Base-by-base conservation (phyloP, 2,329 filamentous ascomycete genomes). In the Thermoascus crustaceus region DNA sequence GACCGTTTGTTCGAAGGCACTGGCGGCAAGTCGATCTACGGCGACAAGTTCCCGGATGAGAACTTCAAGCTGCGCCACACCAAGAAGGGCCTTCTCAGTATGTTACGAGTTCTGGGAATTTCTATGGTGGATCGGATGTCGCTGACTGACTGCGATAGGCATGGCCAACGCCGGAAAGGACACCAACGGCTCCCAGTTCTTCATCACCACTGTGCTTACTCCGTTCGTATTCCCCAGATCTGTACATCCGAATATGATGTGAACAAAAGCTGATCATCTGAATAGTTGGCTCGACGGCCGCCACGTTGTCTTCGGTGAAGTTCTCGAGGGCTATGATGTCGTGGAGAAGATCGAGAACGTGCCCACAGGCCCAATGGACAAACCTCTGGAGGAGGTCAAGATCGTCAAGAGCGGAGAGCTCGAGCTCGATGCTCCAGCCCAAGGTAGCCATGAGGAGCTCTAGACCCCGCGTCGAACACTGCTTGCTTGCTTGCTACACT, bases 21-120 rank as follows among this genome's bases (percentile, higher is more conserved):
- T 42, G 78, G 78, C 43, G 78, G 78, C 46, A 78, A 79, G 65
- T 78, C 74, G 40, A 80, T 81, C 60, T 81, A 80, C 54, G 76
- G 77, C 45, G 62, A 67, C 42, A 80, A 79, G 63, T 81, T 82
- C 58, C 62, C 68, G 34, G 78, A 82, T 47, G 78, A 82, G 71
- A 82, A 81, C 71, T 80, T 82, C 67, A 80, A 80, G 68, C 66
- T 80, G 53, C 78, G 77, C 64, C 76, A 80, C 66, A 77, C 66
- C 60, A 76, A 76, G 61, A 75, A 72, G 55, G 76, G 76, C 40
- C 66, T 76, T 37, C 61, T 82, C 44, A 78, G 71, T 72, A 71
- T 50, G 72, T 50, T 16, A n/a, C n/a, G n/a, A n/a, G n/a, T n/a
- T 9, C 8, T 19, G 5, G 9, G 13, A 17, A 4, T 35, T 22